Conservation (phyloP, 179 eudicot species). For the Spergularia azorica region DNA sequence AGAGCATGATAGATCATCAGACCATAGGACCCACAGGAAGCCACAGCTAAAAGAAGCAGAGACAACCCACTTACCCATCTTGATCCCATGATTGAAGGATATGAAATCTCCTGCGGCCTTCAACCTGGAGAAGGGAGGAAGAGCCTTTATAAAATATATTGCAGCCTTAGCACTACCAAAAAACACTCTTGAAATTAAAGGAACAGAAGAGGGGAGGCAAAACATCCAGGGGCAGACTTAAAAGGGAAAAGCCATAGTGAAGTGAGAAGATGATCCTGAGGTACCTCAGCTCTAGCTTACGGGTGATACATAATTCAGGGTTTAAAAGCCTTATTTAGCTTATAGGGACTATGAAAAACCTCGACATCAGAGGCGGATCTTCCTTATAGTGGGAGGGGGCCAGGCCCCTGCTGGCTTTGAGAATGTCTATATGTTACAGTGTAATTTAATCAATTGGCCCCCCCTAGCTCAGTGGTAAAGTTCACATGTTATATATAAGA, state of each 20-base stretch:
- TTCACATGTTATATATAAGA: no score
- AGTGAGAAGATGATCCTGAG: not conserved
- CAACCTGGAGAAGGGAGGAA: slow-evolving; percentile 55
- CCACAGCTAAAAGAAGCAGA: slow-evolving; percentile 3
- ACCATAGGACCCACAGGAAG: not conserved
- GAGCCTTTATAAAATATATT: not conserved
- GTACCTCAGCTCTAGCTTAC: not conserved
- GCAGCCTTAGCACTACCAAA: not conserved
- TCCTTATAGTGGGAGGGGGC: no score
- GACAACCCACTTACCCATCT: slow-evolving; percentile 79
- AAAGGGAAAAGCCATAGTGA: not conserved
- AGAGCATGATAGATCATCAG: not conserved
- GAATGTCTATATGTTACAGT: no score
- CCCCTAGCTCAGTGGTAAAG: no score
- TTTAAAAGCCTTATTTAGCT: no score
- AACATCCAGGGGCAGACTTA: not conserved
- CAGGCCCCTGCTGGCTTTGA: no score
- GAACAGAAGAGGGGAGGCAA: not conserved
- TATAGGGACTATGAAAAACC: no score
- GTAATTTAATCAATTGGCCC: no score
- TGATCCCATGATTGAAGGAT: slow-evolving; percentile 90
- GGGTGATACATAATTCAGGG: not conserved
- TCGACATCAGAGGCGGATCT: no score
- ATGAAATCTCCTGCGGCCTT: slow-evolving; percentile 91
- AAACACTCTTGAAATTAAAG: not conserved